Evolutionary conservation across 2,329 filamentous ascomycete species (phyloP), one percentile per base, ranked within the genome.

Genomic region (Didymella pomorum): DNA sequence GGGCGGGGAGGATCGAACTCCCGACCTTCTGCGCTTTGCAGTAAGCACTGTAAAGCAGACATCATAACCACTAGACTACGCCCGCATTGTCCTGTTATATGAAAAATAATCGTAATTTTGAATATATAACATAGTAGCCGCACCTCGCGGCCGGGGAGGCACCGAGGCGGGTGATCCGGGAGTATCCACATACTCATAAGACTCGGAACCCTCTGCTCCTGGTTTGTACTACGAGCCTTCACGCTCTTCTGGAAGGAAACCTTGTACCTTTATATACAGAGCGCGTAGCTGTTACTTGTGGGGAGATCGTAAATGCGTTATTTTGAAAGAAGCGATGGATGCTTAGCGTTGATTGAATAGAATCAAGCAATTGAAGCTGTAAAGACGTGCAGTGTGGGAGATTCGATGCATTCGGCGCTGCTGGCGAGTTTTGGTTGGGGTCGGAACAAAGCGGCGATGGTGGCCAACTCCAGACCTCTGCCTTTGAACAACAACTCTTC

Each of bases 1-100:
- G 71, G 64, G 64, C 59, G 69, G 67, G 66, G 72, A 70, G 72
- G 71, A 69, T 75, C 71, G 72, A 74, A 75, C 72, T 70, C 72
- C 64, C 68, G 71, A 75, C 71, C 71, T 74, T 74, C 71, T 73
- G 72, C 71, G 71, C 70, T 66, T 57, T 54, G 61, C 60, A 72
- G 66, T 61, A 50, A 28, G 42, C 2, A 61, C 21, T 71, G 72
- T 75, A 74, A 75, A 73, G 71, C 71, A 73, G 71, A 75, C 71
- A 74, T 75, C 70, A 74, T 75, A 67, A 75, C 72, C 71, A 74
- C 72, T 68, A 64, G 65, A 67, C 63, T 64, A 64, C 52, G 59
- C 57, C 52, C 61, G 63, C 53, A 42, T 16, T 37, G 50, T 42
- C 26, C 18, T 25, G 21, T 25, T 49, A 41, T 21, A 41, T 49